These are phyloP conservation scores for Phtheirospermum japonicum DNA, from an alignment of 257 asterid species.

Conservation along the genomic window DNA sequence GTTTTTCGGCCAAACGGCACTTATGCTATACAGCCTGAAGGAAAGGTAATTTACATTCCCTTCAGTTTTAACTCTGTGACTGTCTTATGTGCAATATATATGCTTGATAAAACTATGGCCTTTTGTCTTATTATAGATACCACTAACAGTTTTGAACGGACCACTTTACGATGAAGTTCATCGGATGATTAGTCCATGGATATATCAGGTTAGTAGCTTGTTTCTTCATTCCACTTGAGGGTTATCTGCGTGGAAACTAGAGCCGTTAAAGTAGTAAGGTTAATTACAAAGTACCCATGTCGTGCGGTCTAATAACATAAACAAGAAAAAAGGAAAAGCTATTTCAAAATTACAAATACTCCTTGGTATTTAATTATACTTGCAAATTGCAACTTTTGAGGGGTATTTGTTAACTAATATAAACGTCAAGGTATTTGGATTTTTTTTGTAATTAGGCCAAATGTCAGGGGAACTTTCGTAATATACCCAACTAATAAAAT, in stretches of 20 bases:
- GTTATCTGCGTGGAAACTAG: neutral
- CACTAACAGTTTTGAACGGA: conserved; percentile 65
- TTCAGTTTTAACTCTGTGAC: neutral
- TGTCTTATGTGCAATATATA: neutral
- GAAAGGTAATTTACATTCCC: conserved; percentile 44
- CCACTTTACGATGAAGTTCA: conserved; percentile 92
- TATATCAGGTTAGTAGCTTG: conserved; percentile 64
- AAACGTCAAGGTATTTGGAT: neutral
- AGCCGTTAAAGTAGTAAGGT: neutral
- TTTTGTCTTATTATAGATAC: conserved; percentile 40
- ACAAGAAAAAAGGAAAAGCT: neutral
- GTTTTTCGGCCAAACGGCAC: conserved; percentile 86
- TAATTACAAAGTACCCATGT: neutral
- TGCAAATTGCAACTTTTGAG: neutral
- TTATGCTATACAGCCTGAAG: conserved; percentile 40
- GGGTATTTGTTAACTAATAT: neutral
- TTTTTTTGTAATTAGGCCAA: neutral
- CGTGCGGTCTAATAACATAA: neutral
- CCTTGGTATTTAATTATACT: neutral
- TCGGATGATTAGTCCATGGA: conserved; percentile 77
- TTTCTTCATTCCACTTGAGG: neutral
- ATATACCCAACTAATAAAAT: neutral
- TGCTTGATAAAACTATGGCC: conserved; percentile 17
- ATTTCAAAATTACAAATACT: neutral
- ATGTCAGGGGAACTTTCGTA: neutral